Base-by-base conservation (phyloP, 2,329 filamentous ascomycete species). In the Geosmithia morbida region DNA sequence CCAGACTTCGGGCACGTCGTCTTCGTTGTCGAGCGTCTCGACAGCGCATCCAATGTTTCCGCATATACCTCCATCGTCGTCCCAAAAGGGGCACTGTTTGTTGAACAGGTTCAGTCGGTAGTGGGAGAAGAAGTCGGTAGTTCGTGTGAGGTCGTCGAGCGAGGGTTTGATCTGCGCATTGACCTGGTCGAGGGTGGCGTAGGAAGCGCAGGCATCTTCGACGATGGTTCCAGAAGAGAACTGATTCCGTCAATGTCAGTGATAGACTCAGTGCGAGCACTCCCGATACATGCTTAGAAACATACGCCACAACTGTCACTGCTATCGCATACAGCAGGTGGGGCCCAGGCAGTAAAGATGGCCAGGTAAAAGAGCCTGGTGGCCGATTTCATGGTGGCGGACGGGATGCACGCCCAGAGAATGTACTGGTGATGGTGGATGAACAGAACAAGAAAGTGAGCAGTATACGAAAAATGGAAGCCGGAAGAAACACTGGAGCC, bases 71-170 rank as follows among this genome's bases (percentile, higher is more conserved):
- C 85, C 84, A 51, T 88, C 83, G 63, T 98, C 92, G 59, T 82
- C 79, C 90, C 92, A 98, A 63, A 97, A 98, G 0, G 92, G 92
- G 59, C 92, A 98, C 66, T 79, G 80, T 65, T 92, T 95, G 65
- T 94, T 85, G 66, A 87, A 98, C 18, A 98, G 75, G 62, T 96
- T 97, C 43, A 98, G 70, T 49, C 92, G 83, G 69, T 97, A 98
- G 66, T 97, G 88, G 47, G 90, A 90, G 67, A 98, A 98, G 75
- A 96, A 98, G 66, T 98, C 92, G 63, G 90, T 94, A 47, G 85
- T 80, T 56, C 79, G 79, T 0, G 87, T 94, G 43, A 98, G 78
- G 48, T 86, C 83, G 57, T 86, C 77, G 55, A 98, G 69, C 46
- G 81, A 77, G 17, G 88, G 85, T 56, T 83, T 81, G 52, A 96